Evolutionary conservation across 2,329 filamentous ascomycete genomes (phyloP).

Genomic region (Cladophialophora exuberans): DNA sequence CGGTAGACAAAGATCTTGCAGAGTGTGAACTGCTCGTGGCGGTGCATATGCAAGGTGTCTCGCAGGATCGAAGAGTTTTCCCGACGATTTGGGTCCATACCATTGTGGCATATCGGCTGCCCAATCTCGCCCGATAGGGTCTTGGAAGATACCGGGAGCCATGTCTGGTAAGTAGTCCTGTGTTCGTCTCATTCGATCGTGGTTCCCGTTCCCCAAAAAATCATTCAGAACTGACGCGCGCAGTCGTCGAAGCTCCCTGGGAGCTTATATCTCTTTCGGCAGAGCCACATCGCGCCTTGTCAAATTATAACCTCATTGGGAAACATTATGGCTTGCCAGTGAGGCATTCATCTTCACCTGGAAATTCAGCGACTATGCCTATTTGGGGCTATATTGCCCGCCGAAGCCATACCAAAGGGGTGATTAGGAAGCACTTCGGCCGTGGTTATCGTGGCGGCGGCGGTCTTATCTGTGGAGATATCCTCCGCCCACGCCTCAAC

Average conservation of each 20-base stretch:
- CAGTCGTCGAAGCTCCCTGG: neutral
- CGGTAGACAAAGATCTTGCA: slow-evolving; percentile 27
- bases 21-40: slow-evolving; percentile 13
- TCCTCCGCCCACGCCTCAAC: neutral
- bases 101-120: neutral
- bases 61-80: slow-evolving; percentile 9
- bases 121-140: neutral
- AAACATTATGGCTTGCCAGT: neutral
- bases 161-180: neutral
- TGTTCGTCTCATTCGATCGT: neutral
- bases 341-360: neutral
- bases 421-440: neutral
- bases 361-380: slow-evolving; percentile 6
- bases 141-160: slow-evolving; percentile 5
- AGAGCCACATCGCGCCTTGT: neutral
- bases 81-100: neutral
- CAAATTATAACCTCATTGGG: neutral
- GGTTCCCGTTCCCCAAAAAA: neutral
- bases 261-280: neutral
- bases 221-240: neutral
- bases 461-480: neutral
- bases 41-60: slow-evolving; percentile 14
- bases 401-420: neutral
- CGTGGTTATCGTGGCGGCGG: too few relatives aligned
- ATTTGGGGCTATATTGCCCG: neutral